Evolutionary conservation across 2,329 filamentous ascomycete species (phyloP).

Genomic region (Penicillium sp.): DNA sequence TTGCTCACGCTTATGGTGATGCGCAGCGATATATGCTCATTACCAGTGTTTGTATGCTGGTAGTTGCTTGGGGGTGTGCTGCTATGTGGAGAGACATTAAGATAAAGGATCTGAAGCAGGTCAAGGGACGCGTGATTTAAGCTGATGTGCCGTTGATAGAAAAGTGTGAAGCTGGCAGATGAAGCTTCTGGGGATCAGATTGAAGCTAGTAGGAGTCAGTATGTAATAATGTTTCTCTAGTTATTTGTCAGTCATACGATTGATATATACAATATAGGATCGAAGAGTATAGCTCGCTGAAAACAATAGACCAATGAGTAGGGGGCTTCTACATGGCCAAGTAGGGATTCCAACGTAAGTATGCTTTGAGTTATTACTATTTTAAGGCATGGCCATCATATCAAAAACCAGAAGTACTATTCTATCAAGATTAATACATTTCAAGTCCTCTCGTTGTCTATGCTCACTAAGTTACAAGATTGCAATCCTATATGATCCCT

Average conservation of each 20-base stretch:
- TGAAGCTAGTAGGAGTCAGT: background rate
- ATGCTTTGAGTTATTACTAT: too few species aligned
- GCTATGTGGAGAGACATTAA: constrained; percentile 7
- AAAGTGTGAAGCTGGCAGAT: background rate
- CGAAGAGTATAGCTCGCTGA: background rate
- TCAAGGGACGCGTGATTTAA: constrained; percentile 6
- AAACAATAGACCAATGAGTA: background rate
- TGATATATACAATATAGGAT: background rate
- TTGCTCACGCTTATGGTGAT: constrained; percentile 46
- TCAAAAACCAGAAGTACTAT: background rate
- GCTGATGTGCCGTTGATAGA: background rate
- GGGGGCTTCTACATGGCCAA: background rate
- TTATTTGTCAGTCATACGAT: background rate
- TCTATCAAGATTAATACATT: background rate
- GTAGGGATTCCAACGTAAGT: background rate
- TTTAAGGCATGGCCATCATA: too few species aligned
- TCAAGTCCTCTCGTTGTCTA: background rate
- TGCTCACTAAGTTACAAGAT: too few species aligned
- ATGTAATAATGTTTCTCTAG: background rate
- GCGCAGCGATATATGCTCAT: constrained; percentile 51
- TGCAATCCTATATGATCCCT: too few species aligned
- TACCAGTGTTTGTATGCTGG: constrained; percentile 49
- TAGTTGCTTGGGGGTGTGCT: constrained; percentile 35
- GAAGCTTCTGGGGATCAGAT: background rate
- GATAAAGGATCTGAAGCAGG: constrained; percentile 9